phyloP scores from a whole-genome alignment of 495 filamentous ascomycete genomes.

The Tetracladium setigerum region DNA sequence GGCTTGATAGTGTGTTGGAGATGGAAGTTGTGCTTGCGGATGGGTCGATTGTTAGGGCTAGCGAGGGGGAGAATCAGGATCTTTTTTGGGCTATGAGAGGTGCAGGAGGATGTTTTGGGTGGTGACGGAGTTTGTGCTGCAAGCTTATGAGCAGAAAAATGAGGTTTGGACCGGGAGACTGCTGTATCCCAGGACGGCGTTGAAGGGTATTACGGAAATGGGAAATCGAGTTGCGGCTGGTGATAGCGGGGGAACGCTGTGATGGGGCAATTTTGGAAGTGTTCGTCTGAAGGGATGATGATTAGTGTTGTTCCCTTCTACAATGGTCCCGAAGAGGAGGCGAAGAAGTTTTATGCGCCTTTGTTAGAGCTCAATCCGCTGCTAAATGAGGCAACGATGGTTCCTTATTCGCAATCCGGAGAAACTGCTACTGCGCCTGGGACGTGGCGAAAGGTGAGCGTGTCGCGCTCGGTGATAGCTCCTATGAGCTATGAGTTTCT shows the following conservation, averaged over 20 bases:
- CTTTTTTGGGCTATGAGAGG: slow-evolving; percentile 43
- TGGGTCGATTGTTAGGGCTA: slow-evolving; percentile 29
- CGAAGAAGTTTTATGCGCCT: slow-evolving; percentile 28
- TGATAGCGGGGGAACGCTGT: not conserved
- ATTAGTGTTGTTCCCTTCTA: slow-evolving; percentile 32
- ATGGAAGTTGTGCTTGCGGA: slow-evolving; percentile 44
- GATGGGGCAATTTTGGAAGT: not conserved
- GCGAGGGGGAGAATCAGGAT: slow-evolving; percentile 31
- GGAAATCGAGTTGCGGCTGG: slow-evolving; percentile 28
- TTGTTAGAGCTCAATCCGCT: slow-evolving; percentile 31
- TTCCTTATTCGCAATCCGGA: slow-evolving; percentile 27
- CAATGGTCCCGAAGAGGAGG: slow-evolving; percentile 41
- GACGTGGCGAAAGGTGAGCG: not conserved
- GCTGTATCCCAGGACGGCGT: slow-evolving; percentile 31
- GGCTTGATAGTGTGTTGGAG: slow-evolving; percentile 45
- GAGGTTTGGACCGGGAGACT: slow-evolving; percentile 41
- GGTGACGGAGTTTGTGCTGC: slow-evolving; percentile 14
- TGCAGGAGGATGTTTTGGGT: slow-evolving; percentile 42
- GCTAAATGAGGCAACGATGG: slow-evolving; percentile 28
- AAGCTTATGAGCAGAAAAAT: slow-evolving; percentile 14
- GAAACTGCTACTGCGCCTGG: slow-evolving; percentile 20
- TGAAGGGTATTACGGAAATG: slow-evolving; percentile 31
- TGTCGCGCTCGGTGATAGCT: not conserved
- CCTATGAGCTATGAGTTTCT: slow-evolving; percentile 5
- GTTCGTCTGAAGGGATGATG: not conserved